Percentiles rank a stretch among this genome's conserved stretches.
Evolutionary conservation across 129 eudicot species (phyloP).

Genomic region (Flaveria brownii): DNA sequence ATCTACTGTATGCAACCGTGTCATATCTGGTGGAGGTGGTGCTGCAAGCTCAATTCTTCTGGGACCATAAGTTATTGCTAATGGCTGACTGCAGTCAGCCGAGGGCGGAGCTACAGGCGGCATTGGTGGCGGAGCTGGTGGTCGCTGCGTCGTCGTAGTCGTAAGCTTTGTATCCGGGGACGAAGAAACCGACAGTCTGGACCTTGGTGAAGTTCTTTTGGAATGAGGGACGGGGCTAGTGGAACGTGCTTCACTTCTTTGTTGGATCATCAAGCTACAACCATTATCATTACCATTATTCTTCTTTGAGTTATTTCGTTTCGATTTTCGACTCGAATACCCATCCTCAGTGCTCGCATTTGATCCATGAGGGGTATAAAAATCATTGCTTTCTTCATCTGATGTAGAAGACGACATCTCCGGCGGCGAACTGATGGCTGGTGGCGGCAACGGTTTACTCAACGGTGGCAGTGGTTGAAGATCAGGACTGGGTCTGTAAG

Average conservation of each 20-base stretch:
- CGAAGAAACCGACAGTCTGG: constrained; percentile 62
- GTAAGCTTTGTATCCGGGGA: constrained; percentile 58
- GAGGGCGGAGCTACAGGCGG: constrained; percentile 43
- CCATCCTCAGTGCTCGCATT: constrained; percentile 69
- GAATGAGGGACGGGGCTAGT: constrained; percentile 61
- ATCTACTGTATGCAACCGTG: constrained; percentile 46
- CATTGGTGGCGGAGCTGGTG: constrained; percentile 40
- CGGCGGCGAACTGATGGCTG: constrained; percentile 64
- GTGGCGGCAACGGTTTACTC: constrained; percentile 64
- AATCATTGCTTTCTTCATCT: constrained; percentile 53
- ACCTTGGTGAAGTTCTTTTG: constrained; percentile 86
- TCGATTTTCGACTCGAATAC: constrained; percentile 36
- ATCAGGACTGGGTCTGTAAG: constrained; percentile 91
- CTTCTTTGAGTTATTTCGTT: constrained; percentile 34
- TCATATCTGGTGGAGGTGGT: constrained; percentile 76
- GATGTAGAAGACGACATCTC: constrained; percentile 61
- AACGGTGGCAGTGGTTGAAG: constrained; percentile 90
- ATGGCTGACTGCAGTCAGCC: constrained; percentile 37
- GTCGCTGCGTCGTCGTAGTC: too few relatives aligned
- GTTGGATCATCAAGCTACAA: constrained; percentile 36
- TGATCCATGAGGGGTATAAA: constrained; percentile 93
- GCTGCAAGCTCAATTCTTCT: constrained; percentile 52
- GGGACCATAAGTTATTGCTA: constrained; percentile 49
- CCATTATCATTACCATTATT: neutral
- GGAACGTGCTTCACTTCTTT: constrained; percentile 31